Percentiles rank a stretch among this genome's conserved stretches.
Conservation (phyloP, 1,284 basidiomycete genomes). For the Phenoliferia sp. region DNA sequence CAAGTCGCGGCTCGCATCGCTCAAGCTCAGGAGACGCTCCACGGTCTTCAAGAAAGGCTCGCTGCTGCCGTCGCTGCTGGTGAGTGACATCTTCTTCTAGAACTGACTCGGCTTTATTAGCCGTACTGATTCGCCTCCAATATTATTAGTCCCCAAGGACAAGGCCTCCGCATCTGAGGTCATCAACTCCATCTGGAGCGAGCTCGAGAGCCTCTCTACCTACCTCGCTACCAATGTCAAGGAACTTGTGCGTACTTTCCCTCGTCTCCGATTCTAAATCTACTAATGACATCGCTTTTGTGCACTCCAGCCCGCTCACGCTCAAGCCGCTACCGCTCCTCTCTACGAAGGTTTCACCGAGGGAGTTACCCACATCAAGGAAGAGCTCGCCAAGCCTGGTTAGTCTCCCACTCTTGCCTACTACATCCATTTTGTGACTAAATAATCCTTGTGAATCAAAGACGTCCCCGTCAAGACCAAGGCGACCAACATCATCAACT, state of each 20-base stretch:
- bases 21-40: slow-evolving; percentile 17
- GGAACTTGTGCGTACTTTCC: slow-evolving; percentile 22
- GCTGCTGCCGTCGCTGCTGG: slow-evolving; percentile 13
- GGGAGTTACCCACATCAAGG: slow-evolving; percentile 15
- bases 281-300: background rate
- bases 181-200: slow-evolving; percentile 13
- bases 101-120: background rate
- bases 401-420: background rate
- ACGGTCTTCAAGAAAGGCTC: slow-evolving; percentile 23
- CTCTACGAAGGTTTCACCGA: slow-evolving; percentile 17
- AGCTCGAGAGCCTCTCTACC: slow-evolving; percentile 17
- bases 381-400: slow-evolving; percentile 18
- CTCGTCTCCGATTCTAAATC: background rate
- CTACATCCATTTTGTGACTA: background rate
- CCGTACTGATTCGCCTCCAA: background rate
- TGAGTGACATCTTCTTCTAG: slow-evolving; percentile 2
- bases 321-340: slow-evolving; percentile 21
- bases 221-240: slow-evolving; percentile 15
- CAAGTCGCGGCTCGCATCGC: slow-evolving; percentile 15
- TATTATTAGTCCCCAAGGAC: slow-evolving; percentile 21
- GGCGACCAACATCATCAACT: slow-evolving; percentile 23
- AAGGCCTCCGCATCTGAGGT: slow-evolving; percentile 15
- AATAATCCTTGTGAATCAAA: background rate
- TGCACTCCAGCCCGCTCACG: slow-evolving; percentile 20
- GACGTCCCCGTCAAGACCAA: slow-evolving; percentile 20